Evolutionary conservation across 768 basidiomycete species (phyloP).

Genomic region (Mycena belliarum): DNA sequence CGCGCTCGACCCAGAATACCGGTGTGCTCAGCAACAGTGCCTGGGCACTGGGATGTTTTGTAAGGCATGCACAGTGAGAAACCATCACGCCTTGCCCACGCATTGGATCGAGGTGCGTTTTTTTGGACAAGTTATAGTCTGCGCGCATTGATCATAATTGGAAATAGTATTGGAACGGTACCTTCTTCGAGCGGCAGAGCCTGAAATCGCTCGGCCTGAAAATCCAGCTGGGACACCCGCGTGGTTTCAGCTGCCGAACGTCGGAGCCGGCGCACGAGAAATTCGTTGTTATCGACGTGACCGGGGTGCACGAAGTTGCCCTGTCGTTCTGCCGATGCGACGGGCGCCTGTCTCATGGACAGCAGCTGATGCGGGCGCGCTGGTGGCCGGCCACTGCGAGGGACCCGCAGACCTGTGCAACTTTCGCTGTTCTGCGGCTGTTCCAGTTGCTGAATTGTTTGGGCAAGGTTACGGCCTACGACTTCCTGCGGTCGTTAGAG

Average conservation of each 20-base stretch:
- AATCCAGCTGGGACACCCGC: background rate
- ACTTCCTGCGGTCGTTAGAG: no score
- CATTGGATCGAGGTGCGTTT: background rate
- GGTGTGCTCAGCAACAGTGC: background rate
- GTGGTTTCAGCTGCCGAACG: background rate
- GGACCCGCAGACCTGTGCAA: no score
- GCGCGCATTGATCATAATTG: background rate
- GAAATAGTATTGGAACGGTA: background rate
- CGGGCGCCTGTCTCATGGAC: no score
- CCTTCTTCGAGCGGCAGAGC: background rate
- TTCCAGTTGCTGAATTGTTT: no score
- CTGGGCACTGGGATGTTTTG: background rate
- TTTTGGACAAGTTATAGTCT: background rate
- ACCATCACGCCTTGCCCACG: background rate
- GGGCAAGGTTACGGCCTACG: no score
- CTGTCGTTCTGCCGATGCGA: no score
- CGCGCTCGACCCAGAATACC: background rate
- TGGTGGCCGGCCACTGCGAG: no score
- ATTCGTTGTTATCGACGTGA: background rate
- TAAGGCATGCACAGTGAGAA: background rate
- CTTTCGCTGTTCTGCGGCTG: no score
- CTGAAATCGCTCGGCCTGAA: background rate
- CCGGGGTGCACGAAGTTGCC: background rate
- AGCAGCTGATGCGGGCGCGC: no score
- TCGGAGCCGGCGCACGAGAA: background rate